These are phyloP conservation scores for Acanthochlamys bracteata DNA, from an alignment of 106 monocot genomes.

Conservation along the genomic window DNA sequence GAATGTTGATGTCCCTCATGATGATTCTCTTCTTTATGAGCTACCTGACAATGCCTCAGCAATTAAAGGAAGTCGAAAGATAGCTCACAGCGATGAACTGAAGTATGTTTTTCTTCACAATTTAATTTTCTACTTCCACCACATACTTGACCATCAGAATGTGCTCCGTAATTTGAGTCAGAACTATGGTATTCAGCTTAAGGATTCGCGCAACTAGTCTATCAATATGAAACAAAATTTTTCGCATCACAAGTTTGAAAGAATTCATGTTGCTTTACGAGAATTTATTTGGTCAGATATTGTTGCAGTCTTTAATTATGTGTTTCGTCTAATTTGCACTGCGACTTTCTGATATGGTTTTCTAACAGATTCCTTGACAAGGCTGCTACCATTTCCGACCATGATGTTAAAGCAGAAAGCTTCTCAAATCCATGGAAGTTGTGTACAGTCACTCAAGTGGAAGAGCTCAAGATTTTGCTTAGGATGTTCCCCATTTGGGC, in stretches of 20 bases:
- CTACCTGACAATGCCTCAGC: conserved; percentile 31
- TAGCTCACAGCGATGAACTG: conserved; percentile 37
- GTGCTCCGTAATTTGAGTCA: too few relatives aligned
- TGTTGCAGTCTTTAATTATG: too few relatives aligned
- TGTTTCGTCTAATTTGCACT: too few relatives aligned
- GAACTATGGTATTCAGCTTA: too few relatives aligned
- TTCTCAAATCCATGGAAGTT: conserved; percentile 15
- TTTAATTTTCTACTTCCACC: too few relatives aligned
- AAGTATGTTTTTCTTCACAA: conserved; percentile 7
- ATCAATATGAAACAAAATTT: too few relatives aligned
- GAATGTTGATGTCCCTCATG: conserved; percentile 19
- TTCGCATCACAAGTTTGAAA: too few relatives aligned
- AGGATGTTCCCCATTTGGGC: conserved; percentile 21
- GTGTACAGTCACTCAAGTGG: conserved; percentile 21
- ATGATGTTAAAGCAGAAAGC: conserved; percentile 6
- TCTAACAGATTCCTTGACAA: conserved; percentile 21
- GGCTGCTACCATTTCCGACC: conserved; percentile 16
- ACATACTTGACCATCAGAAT: too few relatives aligned
- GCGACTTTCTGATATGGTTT: background rate
- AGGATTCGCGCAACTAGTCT: too few relatives aligned
- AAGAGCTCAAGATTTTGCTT: conserved; percentile 19
- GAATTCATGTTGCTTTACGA: too few relatives aligned
- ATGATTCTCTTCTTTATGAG: conserved; percentile 38
- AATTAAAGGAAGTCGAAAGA: conserved; percentile 38
- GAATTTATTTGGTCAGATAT: too few relatives aligned